These are phyloP conservation scores for Amborella trichopoda DNA, from an alignment of 164 flowering plant species.

Conservation along the genomic window DNA sequence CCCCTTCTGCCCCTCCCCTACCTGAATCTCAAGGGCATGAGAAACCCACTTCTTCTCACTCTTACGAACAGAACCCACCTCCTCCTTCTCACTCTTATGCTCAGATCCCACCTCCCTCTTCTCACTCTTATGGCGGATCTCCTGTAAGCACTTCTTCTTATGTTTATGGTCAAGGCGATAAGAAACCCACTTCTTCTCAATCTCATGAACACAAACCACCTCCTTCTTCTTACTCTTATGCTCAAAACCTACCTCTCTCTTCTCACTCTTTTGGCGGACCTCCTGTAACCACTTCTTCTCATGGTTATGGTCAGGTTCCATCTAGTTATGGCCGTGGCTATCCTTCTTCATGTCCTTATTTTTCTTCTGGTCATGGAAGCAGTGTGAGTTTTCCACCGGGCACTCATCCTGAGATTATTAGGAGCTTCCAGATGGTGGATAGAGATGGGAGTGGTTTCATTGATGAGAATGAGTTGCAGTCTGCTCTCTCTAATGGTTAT, in stretches of 20 bases:
- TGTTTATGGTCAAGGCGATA: too few species aligned
- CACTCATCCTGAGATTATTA: conserved; percentile 52
- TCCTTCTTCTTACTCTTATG: neutral
- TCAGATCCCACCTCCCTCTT: too few species aligned
- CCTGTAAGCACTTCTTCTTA: too few species aligned
- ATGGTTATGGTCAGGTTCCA: neutral
- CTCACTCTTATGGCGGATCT: too few species aligned
- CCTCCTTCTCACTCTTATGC: neutral
- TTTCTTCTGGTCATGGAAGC: conserved; percentile 6
- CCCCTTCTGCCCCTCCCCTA: conserved; percentile 32
- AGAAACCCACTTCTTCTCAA: too few species aligned
- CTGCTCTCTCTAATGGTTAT: conserved; percentile 45
- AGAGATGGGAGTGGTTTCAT: conserved; percentile 65
- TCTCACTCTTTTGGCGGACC: neutral
- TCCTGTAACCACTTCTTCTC: neutral
- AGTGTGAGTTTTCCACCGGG: conserved; percentile 50
- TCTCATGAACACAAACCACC: conserved; percentile 5
- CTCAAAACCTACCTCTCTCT: neutral
- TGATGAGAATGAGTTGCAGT: conserved; percentile 58
- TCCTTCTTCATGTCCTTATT: conserved; percentile 12
- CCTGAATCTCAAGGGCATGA: conserved; percentile 17
- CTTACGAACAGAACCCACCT: neutral
- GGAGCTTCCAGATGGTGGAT: conserved; percentile 65
- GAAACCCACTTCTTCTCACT: neutral
- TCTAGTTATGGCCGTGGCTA: conserved; percentile 2